Percentiles rank a stretch among this genome's conserved stretches.
phyloP scores from a whole-genome alignment of 257 asterid species.

The Phtheirospermum japonicum region DNA sequence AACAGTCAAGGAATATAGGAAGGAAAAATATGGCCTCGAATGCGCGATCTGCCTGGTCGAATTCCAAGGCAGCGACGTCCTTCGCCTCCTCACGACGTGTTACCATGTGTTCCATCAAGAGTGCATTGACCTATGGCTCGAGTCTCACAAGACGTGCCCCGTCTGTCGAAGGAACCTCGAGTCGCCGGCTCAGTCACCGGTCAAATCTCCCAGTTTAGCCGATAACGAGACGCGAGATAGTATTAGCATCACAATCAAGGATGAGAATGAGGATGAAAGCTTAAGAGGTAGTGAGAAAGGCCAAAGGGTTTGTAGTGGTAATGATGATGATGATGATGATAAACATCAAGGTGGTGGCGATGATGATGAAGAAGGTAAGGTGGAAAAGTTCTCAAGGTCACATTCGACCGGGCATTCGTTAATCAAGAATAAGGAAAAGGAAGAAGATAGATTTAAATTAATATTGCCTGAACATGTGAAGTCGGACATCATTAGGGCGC shows the following conservation, averaged over 20 bases:
- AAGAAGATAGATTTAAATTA: neutral
- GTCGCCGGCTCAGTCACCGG: constrained; percentile 33
- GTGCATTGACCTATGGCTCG: constrained; percentile 92
- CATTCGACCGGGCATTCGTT: constrained; percentile 85
- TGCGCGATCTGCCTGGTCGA: constrained; percentile 89
- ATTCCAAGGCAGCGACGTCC: constrained; percentile 48
- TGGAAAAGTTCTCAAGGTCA: constrained; percentile 49
- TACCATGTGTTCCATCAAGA: constrained; percentile 87
- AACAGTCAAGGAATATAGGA: constrained; percentile 55
- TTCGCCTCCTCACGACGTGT: constrained; percentile 68
- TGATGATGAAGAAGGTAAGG: neutral
- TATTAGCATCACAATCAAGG: constrained; percentile 42
- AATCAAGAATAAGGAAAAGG: neutral
- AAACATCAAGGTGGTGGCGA: constrained; percentile 17
- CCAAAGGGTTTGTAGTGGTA: neutral
- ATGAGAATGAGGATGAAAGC: constrained; percentile 28
- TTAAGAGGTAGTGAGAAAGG: neutral
- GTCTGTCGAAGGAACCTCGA: constrained; percentile 74
- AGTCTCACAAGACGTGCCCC: constrained; percentile 78
- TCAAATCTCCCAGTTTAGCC: constrained; percentile 20
- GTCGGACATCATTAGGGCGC: neutral
- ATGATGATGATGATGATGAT: neutral
- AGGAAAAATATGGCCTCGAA: constrained; percentile 70
- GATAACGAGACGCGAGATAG: constrained; percentile 30
- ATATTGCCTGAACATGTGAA: constrained; percentile 1